Evolutionary conservation across 352 stramenopile species (phyloP), one percentile per base, ranked within the genome.

Genomic region (Phytophthora foliorum): DNA sequence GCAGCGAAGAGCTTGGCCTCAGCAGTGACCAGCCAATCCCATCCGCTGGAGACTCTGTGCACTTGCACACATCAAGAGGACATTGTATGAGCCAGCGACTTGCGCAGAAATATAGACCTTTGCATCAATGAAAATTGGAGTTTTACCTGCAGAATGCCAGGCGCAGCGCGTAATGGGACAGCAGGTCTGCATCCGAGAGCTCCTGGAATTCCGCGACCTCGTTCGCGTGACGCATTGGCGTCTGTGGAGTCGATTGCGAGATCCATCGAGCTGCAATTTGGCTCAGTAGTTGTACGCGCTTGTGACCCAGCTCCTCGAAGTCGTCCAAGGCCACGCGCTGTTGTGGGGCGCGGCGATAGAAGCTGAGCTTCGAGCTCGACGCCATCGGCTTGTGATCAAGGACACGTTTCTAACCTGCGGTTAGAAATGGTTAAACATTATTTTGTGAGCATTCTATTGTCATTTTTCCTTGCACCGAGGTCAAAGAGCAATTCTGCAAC

Each of bases 291-390:
- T 77, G 60, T 6, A 91, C 16, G 9, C 97, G 78, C n/a, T 60
- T 91, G 74, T 29, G 98, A 67, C 11, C 94, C 76, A 69, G 88
- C 87, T 34, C 91, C 74, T 99, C 88, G 74, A 99, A 97, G 50
- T 98, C 94, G 48, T 99, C 96, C 46, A 99, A 78, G 53, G 82
- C 88, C 46, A 99, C 80, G 63, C 97, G 88, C 31, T 88, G 82
- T 32, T 76, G 78, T 11, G 97, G 97, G 41, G 94, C 77, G 22
- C 82, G 60, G 19, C 72, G 67, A 73, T 99, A 99, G 75, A 99
- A 90, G 38, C 63, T 69, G 34, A 77, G 36, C 42, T 49, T 49
- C 24, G 41, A 48, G 31, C 51, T 57, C 17, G 32, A 2, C 22
- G 5, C 16, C 42, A 21, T 27, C 27, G 38, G 13, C 31, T 4